phyloP scores from a whole-genome alignment of 2,329 filamentous ascomycete species.

The Zarea fungicola region DNA sequence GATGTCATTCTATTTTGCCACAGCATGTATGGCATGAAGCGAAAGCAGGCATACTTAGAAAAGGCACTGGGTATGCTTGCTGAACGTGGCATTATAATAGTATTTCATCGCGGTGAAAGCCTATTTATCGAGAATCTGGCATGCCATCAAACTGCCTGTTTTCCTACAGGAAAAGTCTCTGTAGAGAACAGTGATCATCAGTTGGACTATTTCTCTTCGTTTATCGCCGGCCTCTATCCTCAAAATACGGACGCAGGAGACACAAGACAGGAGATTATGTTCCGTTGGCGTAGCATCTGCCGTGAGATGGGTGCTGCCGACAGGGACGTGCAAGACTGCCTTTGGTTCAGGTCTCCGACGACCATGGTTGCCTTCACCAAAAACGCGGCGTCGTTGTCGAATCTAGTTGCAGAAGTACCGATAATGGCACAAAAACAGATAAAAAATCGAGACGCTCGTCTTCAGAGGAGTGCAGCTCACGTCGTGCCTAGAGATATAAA shows the following conservation, averaged over 20 bases:
- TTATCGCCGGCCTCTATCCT: conserved; percentile 43
- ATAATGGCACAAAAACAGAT: conserved; percentile 25
- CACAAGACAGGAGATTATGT: conserved; percentile 25
- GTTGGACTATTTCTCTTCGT: conserved; percentile 46
- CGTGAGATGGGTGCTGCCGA: conserved; percentile 39
- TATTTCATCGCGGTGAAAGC: conserved; percentile 49
- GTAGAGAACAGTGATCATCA: conserved; percentile 38
- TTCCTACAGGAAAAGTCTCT: conserved; percentile 38
- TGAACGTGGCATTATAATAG: conserved; percentile 37
- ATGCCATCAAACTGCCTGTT: conserved; percentile 40
- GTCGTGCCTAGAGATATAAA: conserved; percentile 40
- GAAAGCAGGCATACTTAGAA: conserved; percentile 41
- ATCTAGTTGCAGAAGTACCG: conserved; percentile 39
- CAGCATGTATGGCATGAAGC: conserved; percentile 57
- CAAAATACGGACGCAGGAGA: conserved; percentile 27
- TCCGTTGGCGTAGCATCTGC: conserved; percentile 46
- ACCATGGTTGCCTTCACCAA: conserved; percentile 47
- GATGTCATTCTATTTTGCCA: conserved; percentile 58
- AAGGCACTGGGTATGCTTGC: conserved; percentile 43
- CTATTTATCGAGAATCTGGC: conserved; percentile 44
- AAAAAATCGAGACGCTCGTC: conserved; percentile 48
- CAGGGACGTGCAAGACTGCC: conserved; percentile 28
- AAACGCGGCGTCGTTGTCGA: conserved; percentile 36
- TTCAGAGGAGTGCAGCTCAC: conserved; percentile 38
- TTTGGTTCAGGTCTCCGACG: conserved; percentile 45